Evolutionary conservation across 768 basidiomycete species (phyloP).

Genomic region (Leccinellum rugosiceps): DNA sequence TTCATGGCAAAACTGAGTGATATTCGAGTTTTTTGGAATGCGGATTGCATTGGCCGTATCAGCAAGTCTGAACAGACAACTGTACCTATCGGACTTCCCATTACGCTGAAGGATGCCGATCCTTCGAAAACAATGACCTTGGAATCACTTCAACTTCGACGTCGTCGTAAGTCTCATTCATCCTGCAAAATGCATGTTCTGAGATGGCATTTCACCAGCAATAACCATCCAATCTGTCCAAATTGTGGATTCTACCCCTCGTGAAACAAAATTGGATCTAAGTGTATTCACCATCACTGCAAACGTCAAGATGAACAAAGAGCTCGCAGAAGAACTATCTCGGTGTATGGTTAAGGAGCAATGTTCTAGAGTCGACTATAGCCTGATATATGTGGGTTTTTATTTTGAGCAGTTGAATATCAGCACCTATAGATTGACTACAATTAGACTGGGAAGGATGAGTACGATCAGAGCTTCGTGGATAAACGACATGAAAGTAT

Average conservation of each 20-base stretch:
- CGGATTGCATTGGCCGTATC: slow-evolving; percentile 59
- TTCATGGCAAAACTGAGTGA: slow-evolving; percentile 79
- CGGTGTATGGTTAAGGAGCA: slow-evolving; percentile 1
- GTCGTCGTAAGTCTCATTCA: slow-evolving; percentile 25
- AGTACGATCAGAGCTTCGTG: neutral
- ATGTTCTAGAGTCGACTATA: neutral
- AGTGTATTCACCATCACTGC: slow-evolving; percentile 24
- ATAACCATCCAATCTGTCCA: no score
- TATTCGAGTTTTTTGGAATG: slow-evolving; percentile 78
- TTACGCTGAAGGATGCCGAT: slow-evolving; percentile 52
- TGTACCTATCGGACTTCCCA: slow-evolving; percentile 48
- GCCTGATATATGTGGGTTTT: slow-evolving; percentile 7
- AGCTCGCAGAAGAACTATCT: neutral
- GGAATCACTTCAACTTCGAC: slow-evolving; percentile 33
- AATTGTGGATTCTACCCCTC: neutral
- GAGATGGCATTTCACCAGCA: no score
- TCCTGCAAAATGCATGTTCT: no score
- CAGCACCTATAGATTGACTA: neutral
- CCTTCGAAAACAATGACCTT: slow-evolving; percentile 55
- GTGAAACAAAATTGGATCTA: slow-evolving; percentile 35
- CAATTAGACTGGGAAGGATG: slow-evolving; percentile 3
- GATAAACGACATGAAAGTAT: neutral
- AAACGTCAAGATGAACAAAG: neutral
- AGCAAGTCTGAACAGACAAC: slow-evolving; percentile 54
- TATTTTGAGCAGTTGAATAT: no score